Evolutionary conservation across 1,284 basidiomycete species (phyloP).

Genomic region (Melampsora medusae): DNA sequence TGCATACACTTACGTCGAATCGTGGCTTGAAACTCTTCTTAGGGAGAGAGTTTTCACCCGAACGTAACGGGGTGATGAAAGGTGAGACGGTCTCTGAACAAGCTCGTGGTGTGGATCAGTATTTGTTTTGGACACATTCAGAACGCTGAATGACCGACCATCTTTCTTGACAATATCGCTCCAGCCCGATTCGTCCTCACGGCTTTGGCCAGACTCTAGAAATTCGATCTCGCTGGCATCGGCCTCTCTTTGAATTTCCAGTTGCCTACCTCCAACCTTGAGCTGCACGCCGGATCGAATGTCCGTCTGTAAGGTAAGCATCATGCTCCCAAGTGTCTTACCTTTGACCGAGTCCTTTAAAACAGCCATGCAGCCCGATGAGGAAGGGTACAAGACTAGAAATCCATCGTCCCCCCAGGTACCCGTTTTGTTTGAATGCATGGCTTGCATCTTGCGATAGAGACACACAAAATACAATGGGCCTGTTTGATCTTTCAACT

Average conservation of each 20-base stretch:
- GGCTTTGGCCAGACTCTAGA: background rate
- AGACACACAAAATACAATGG: constrained; percentile 13
- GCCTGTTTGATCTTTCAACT: background rate
- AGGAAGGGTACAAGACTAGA: constrained; percentile 6
- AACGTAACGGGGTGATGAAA: no score
- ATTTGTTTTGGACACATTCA: no score
- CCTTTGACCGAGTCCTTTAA: constrained; percentile 27
- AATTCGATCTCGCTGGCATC: constrained; percentile 11
- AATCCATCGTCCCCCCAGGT: constrained; percentile 41
- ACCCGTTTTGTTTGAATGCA: constrained; percentile 1
- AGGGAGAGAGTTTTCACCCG: no score
- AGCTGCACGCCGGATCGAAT: background rate
- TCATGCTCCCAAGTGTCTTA: constrained; percentile 22
- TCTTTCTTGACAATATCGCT: constrained; percentile 26
- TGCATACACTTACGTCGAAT: constrained; percentile 14
- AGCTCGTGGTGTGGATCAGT: no score
- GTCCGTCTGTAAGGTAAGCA: background rate
- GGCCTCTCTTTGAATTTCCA: constrained; percentile 26
- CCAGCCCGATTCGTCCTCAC: constrained; percentile 14
- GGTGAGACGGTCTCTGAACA: no score
- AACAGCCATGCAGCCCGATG: constrained; percentile 27
- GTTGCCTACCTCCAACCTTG: constrained; percentile 32
- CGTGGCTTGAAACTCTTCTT: background rate
- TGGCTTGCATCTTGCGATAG: constrained; percentile 17
- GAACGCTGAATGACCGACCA: background rate